phyloP scores from a whole-genome alignment of 2,329 filamentous ascomycete species.

The Gliomastix tumulicola region DNA sequence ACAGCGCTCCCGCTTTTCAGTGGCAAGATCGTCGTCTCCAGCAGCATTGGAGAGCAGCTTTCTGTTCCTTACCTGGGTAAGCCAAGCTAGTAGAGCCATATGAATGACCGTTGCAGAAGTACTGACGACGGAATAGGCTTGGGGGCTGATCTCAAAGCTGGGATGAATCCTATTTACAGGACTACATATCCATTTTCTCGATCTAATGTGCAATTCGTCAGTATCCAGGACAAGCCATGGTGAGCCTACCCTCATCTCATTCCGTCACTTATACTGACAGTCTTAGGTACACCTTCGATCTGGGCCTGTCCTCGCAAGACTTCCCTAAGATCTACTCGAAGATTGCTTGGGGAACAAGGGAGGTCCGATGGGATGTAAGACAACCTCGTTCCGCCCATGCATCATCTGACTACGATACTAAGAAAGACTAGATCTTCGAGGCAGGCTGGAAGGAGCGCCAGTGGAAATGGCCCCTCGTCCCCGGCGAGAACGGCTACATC shows the following conservation, averaged over 20 bases:
- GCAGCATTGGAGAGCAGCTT: slow-evolving; percentile 20
- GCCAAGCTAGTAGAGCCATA: no score
- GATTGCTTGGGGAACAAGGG: slow-evolving; percentile 12
- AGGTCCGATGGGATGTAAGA: slow-evolving; percentile 10
- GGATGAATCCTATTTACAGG: no score
- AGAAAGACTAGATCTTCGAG: slow-evolving; percentile 14
- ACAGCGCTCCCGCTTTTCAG: slow-evolving; percentile 22
- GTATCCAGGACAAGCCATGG: no score
- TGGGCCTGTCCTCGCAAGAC: slow-evolving; percentile 4
- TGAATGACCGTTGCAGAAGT: no score
- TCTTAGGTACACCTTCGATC: slow-evolving; percentile 7
- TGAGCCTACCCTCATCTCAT: neutral
- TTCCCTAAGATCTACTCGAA: slow-evolving; percentile 11
- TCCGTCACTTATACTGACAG: neutral
- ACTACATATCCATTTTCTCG: neutral
- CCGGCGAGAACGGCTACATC: slow-evolving; percentile 13
- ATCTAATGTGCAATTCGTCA: no score
- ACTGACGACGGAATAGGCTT: no score
- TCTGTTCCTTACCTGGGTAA: slow-evolving; percentile 22
- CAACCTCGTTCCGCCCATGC: neutral
- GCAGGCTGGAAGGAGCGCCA: slow-evolving; percentile 16
- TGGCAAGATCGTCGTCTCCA: slow-evolving; percentile 21
- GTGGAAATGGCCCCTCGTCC: slow-evolving; percentile 24
- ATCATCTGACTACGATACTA: neutral
- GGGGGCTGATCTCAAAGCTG: no score